phyloP scores from a whole-genome alignment of 257 asterid genomes.

The Paulownia fortunei region DNA sequence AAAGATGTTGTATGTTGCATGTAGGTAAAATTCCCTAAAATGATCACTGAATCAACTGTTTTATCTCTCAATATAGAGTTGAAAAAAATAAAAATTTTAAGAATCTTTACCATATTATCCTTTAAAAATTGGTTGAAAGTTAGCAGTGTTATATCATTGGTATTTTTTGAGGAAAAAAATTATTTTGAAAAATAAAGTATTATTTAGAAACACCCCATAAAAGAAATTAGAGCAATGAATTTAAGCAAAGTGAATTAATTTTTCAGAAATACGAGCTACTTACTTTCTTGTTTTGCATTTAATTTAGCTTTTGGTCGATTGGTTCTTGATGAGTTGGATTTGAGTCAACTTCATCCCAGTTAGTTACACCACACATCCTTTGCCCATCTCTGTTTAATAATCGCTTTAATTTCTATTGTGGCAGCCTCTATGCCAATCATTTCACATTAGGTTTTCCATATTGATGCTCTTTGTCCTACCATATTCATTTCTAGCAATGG shows the following conservation, averaged over 20 bases:
- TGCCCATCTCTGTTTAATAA: not conserved
- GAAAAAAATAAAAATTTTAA: no score
- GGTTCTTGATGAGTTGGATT: conserved; percentile 17
- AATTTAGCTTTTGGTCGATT: not conserved
- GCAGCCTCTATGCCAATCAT: not conserved
- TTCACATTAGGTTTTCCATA: not conserved
- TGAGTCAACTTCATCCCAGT: conserved; percentile 12
- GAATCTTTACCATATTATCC: no score
- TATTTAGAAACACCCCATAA: conserved; percentile 12
- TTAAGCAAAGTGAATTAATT: no score
- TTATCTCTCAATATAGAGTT: no score
- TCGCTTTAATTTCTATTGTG: conserved; percentile 6
- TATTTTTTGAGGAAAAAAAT: no score
- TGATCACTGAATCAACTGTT: no score
- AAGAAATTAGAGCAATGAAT: no score
- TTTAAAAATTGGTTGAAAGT: no score
- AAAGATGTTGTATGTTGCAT: not conserved
- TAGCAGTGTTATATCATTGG: no score
- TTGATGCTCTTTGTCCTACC: not conserved
- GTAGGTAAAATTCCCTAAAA: not conserved
- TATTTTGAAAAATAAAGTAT: no score
- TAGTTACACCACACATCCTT: conserved; percentile 14
- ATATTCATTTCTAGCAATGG: not conserved
- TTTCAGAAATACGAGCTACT: not conserved
- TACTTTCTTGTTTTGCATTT: not conserved